These are phyloP conservation scores for Aspergillus mulundensis DNA, from an alignment of 495 filamentous ascomycete genomes.

Conservation along the genomic window DNA sequence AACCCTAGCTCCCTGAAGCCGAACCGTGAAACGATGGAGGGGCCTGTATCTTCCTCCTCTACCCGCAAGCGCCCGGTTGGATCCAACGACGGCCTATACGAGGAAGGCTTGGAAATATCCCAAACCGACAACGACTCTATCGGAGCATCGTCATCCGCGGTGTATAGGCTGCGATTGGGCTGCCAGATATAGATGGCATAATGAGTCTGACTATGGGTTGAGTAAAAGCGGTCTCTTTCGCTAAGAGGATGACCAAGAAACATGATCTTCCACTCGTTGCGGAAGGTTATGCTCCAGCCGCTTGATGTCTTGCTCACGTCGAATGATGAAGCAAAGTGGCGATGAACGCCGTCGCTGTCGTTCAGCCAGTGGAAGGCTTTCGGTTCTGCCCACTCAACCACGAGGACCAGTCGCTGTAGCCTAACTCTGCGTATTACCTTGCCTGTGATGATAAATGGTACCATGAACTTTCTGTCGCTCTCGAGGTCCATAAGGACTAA, in stretches of 20 bases:
- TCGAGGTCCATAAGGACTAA: conserved; percentile 55
- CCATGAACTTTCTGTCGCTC: conserved; percentile 36
- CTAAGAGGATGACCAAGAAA: conserved; percentile 58
- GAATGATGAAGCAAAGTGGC: conserved; percentile 63
- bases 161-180: conserved; percentile 55
- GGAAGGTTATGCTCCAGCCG: conserved; percentile 47
- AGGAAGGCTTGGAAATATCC: conserved; percentile 57
- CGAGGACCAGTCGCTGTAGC: conserved; percentile 50
- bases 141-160: conserved; percentile 52
- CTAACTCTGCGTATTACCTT: conserved; percentile 58
- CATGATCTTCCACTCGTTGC: conserved; percentile 69
- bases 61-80: conserved; percentile 38
- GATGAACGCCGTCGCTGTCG: conserved; percentile 52
- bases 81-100: conserved; percentile 54
- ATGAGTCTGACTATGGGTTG: conserved; percentile 56
- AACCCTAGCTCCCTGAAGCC: conserved; percentile 53
- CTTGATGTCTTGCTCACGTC: conserved; percentile 35
- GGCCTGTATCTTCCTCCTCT: conserved; percentile 35
- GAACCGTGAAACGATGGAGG: conserved; percentile 52
- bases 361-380: conserved; percentile 56
- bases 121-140: conserved; percentile 62
- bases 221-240: conserved; percentile 60
- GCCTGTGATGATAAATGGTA: conserved; percentile 52
- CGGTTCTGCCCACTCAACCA: conserved; percentile 64
- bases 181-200: conserved; percentile 69